A percentile compares a stretch with the other conserved stretches of the same genome.
These are phyloP conservation scores for Epichloe gansuensis DNA, from an alignment of 2,329 filamentous ascomycete genomes.

Conservation along the genomic window DNA sequence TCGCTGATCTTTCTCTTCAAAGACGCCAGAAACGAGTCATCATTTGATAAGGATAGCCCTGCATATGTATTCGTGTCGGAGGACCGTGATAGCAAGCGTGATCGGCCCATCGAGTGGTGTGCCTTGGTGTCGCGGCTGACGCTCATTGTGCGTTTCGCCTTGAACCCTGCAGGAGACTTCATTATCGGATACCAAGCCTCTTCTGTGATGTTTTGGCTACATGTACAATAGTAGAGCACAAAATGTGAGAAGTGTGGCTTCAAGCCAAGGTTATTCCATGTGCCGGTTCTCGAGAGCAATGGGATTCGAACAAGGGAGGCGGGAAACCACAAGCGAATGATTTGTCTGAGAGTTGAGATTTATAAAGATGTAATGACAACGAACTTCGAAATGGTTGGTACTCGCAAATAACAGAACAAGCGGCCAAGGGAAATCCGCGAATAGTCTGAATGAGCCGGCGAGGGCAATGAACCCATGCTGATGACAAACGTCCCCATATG, in stretches of 20 bases:
- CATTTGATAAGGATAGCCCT: slow-evolving; percentile 33
- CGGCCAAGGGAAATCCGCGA: not conserved
- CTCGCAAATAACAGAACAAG: not conserved
- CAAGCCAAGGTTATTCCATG: not conserved
- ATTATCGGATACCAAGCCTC: slow-evolving; percentile 17
- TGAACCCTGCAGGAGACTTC: slow-evolving; percentile 36
- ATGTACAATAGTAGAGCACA: too few species aligned
- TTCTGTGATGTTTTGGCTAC: too few species aligned
- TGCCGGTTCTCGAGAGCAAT: not conserved
- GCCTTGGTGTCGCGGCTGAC: slow-evolving; percentile 43
- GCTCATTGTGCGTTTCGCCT: slow-evolving; percentile 31
- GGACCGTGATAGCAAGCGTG: slow-evolving; percentile 42
- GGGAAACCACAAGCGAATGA: too few species aligned
- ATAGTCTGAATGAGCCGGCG: not conserved
- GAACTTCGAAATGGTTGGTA: not conserved
- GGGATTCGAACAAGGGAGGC: too few species aligned
- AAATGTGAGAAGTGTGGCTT: too few species aligned
- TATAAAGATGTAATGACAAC: too few species aligned
- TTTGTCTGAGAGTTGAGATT: too few species aligned
- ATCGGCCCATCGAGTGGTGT: slow-evolving; percentile 36
- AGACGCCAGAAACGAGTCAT: slow-evolving; percentile 44
- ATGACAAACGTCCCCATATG: not conserved
- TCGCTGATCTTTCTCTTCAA: slow-evolving; percentile 52
- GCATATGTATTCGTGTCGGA: slow-evolving; percentile 34
- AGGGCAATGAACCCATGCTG: not conserved